Evolutionary conservation across 2,329 filamentous ascomycete species (phyloP), one percentile per base, ranked within the genome.

Genomic region (Penicillium polonicum): DNA sequence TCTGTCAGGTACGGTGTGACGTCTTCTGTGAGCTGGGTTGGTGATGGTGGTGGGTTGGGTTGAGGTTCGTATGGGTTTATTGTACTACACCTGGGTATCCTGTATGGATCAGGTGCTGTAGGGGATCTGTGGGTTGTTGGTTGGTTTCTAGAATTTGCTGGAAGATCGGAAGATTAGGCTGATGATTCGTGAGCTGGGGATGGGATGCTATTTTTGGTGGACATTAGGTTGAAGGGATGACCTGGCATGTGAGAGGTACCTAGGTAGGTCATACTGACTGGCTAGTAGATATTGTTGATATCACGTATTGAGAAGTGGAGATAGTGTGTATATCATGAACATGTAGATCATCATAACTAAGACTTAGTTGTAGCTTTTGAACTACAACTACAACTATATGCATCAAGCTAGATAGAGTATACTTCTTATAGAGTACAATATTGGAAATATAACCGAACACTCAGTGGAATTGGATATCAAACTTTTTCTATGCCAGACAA

Each of bases 1-100:
- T 21, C 21, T 39, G 19, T 19, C 48, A 53, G 49, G 55, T 7
- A 48, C 55, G 8, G 55, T 53, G 55, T 57, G 49, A 57, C 49
- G 46, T 42, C 5, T 25, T 29, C 23, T 42, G 33, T 29, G 45
- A 10, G 3, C 23, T 15, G 19, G 25, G 19, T 25, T 25, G 31
- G 29, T 43, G 17, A 50, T 41, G 19, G 17, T 25, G 35, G 9
- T n/a, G 8, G 27, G 9, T 15, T 29, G n/a, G 15, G 49, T 33
- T 19, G 48, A 31, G 15, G n/a, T 17, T 36, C 19, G 13, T 45
- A 45, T 31, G 43, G 5, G 17, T 23, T 27, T 21, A 19, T 19
- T 31, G 27, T 44, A n/a, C 36, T 25, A 33, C 27, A 38, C n/a
- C n/a, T 31, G 5, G 21, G n/a, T 29, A 19, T 45, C 2, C 33